phyloP scores from a whole-genome alignment of 1,284 basidiomycete genomes.

The Microbotryum scabiosae region DNA sequence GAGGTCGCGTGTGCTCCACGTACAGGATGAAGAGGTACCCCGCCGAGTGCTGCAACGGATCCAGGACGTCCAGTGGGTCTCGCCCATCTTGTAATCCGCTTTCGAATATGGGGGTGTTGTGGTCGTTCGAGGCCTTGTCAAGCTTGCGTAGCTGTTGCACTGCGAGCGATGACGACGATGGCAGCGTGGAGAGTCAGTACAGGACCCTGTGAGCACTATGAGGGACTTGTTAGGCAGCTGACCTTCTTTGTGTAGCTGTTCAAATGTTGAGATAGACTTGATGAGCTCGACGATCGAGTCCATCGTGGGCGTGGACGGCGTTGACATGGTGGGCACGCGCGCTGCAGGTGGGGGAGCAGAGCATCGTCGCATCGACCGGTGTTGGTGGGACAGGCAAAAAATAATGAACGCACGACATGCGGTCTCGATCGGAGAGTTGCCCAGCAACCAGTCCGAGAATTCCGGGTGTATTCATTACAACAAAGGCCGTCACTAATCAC shows the following conservation, averaged over 20 bases:
- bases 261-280: not conserved
- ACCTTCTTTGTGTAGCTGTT: not conserved
- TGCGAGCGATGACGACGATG: conserved; percentile 3
- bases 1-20: conserved; percentile 36
- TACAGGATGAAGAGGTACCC: conserved; percentile 62
- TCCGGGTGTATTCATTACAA: too few relatives aligned
- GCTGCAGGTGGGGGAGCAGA: not conserved
- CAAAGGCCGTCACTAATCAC: too few relatives aligned
- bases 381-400: not conserved
- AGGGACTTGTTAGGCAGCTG: not conserved
- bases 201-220: too few relatives aligned
- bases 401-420: too few relatives aligned
- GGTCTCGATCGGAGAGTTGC: too few relatives aligned
- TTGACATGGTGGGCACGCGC: not conserved
- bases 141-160: conserved; percentile 18
- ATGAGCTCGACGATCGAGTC: conserved; percentile 1
- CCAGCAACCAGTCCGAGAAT: too few relatives aligned
- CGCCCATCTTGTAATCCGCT: conserved; percentile 1
- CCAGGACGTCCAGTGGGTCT: conserved; percentile 55
- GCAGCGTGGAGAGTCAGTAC: too few relatives aligned
- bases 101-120: conserved; percentile 3
- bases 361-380: too few relatives aligned
- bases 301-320: not conserved
- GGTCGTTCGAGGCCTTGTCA: conserved; percentile 10
- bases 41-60: conserved; percentile 52